Conservation (phyloP, 1,284 basidiomycete species). For the Porodaedalea pini region DNA sequence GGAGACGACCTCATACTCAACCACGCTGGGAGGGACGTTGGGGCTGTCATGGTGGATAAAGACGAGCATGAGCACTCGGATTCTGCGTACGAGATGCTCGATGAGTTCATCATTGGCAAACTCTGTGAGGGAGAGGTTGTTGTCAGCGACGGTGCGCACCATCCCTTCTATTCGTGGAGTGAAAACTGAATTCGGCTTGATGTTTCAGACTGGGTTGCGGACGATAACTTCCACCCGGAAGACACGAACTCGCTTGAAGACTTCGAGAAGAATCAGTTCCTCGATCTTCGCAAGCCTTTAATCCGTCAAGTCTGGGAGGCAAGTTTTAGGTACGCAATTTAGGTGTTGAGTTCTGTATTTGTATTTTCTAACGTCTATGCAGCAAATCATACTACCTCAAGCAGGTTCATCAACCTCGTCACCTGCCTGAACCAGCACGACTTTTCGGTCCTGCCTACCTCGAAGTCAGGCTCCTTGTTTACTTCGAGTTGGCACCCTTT, state of each 20-base stretch:
- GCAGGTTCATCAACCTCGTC: slow-evolving; percentile 95
- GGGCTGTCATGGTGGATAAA: slow-evolving; percentile 76
- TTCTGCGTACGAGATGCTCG: slow-evolving; percentile 88
- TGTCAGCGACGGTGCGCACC: slow-evolving; percentile 70
- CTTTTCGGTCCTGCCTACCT: slow-evolving; percentile 83
- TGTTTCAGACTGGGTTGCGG: slow-evolving; percentile 74
- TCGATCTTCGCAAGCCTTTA: slow-evolving; percentile 87
- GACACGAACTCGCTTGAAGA: slow-evolving; percentile 79
- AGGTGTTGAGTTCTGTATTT: slow-evolving; percentile 21
- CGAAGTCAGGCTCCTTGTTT: slow-evolving; percentile 56
- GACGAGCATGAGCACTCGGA: slow-evolving; percentile 92
- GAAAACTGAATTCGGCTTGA: not conserved
- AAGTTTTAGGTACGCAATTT: slow-evolving; percentile 65
- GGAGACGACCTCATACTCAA: slow-evolving; percentile 81
- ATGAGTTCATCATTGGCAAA: slow-evolving; percentile 81
- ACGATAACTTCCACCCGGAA: slow-evolving; percentile 87
- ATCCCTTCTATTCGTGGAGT: not conserved
- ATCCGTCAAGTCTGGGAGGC: slow-evolving; percentile 81
- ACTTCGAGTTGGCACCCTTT: not conserved
- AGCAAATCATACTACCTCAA: slow-evolving; percentile 94
- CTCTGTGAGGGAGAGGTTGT: slow-evolving; percentile 73
- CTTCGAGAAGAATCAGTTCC: slow-evolving; percentile 85
- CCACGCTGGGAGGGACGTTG: slow-evolving; percentile 84
- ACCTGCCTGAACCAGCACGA: slow-evolving; percentile 82
- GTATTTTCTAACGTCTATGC: not conserved